A percentile compares a stretch with the other conserved stretches of the same genome.
Conservation (phyloP, 768 basidiomycete genomes). For the Suillus placidus region DNA sequence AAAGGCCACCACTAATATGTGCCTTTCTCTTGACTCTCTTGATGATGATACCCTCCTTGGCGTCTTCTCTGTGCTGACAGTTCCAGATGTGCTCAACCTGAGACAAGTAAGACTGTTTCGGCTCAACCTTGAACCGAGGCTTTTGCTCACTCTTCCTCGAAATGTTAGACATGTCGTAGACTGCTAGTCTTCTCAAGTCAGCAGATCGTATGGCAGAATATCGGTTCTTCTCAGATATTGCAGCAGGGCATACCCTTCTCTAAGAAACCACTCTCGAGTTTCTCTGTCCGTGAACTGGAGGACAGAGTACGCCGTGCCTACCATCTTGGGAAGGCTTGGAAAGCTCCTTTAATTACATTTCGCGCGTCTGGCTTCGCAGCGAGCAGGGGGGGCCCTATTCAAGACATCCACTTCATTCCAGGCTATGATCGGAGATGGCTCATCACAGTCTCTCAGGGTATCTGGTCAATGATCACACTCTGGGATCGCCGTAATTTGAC, state of each 20-base stretch:
- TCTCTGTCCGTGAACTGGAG: constrained; percentile 49
- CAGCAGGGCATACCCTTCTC: constrained; percentile 55
- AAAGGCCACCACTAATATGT: constrained; percentile 13
- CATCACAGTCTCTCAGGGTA: constrained; percentile 55
- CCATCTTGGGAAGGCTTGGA: constrained; percentile 54
- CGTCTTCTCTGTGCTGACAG: constrained; percentile 38
- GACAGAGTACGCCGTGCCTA: constrained; percentile 46
- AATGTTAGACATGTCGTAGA: constrained; percentile 52
- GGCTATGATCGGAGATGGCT: constrained; percentile 47
- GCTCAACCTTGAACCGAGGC: not conserved
- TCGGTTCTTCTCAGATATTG: constrained; percentile 47
- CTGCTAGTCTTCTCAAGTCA: constrained; percentile 46
- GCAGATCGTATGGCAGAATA: constrained; percentile 60
- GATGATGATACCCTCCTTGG: constrained; percentile 43
- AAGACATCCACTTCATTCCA: constrained; percentile 57
- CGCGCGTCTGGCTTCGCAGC: constrained; percentile 20
- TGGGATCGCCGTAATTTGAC: constrained; percentile 47
- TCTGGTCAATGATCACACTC: constrained; percentile 61
- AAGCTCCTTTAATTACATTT: constrained; percentile 24
- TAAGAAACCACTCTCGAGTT: constrained; percentile 32
- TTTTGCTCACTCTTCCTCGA: not conserved
- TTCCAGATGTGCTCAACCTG: constrained; percentile 45
- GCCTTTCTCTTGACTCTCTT: constrained; percentile 25
- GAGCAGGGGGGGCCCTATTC: constrained; percentile 46
- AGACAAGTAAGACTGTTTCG: constrained; percentile 41